phyloP scores from a whole-genome alignment of 2,329 filamentous ascomycete genomes.

The Sporothrix euskadiensis region DNA sequence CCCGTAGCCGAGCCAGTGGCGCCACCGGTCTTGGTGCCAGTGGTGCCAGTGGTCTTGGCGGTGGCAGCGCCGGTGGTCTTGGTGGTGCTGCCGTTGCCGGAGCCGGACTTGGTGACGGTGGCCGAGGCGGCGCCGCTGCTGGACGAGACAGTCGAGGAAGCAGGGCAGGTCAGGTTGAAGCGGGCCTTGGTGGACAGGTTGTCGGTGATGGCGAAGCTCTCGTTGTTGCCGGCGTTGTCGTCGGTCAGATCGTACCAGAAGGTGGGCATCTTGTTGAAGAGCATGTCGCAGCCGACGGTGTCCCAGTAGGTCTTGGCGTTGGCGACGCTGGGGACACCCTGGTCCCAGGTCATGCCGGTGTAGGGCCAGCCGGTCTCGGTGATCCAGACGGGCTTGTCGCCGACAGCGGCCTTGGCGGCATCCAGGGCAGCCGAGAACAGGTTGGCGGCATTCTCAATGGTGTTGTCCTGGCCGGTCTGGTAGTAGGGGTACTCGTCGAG shows the following conservation, averaged over 20 bases:
- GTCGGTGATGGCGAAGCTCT: conserved; percentile 59
- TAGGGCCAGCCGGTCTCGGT: conserved; percentile 56
- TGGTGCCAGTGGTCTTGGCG: background rate
- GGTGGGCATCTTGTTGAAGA: conserved; percentile 56
- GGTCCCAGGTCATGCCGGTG: conserved; percentile 53
- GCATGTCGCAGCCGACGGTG: conserved; percentile 59
- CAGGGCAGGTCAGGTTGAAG: conserved; percentile 57
- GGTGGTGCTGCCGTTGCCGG: background rate
- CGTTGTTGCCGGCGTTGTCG: conserved; percentile 59
- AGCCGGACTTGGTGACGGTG: conserved; percentile 29
- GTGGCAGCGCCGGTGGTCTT: background rate
- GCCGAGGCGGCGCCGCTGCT: conserved; percentile 28
- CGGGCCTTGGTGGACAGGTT: conserved; percentile 53
- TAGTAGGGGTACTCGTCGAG: conserved; percentile 69
- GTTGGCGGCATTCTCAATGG: conserved; percentile 54
- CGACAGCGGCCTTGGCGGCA: conserved; percentile 47
- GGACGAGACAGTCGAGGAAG: conserved; percentile 35
- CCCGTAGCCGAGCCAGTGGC: background rate
- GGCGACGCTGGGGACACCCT: conserved; percentile 54
- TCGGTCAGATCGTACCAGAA: conserved; percentile 65
- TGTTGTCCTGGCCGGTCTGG: conserved; percentile 57
- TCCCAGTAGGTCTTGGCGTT: conserved; percentile 67
- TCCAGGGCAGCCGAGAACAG: conserved; percentile 57
- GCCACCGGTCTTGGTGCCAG: background rate
- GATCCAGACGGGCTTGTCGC: conserved; percentile 33